Base-by-base conservation (phyloP, 768 basidiomycete genomes). In the Cystobasidium tubakii region DNA sequence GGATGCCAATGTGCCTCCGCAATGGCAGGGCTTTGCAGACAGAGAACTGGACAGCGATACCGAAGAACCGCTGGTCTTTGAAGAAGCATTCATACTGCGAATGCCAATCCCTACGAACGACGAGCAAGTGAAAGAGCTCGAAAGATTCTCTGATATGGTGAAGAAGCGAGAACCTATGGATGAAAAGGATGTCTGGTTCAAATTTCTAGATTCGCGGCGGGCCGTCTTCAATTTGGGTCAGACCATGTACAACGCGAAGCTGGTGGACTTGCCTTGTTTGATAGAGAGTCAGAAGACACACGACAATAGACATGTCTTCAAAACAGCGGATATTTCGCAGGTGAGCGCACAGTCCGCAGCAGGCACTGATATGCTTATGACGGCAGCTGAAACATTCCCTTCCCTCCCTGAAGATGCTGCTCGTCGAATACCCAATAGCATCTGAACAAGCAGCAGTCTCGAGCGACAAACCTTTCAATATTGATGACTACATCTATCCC, bases 281-380 rank as follows among this genome's bases (percentile, higher is more conserved):
- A 85, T 94, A 76, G 96, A 99, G 80, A 87, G 91, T 15, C 94
- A 98, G 81, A 97, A 97, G 84, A 92, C 95, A 1, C 82, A 95
- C 63, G 96, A 98, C 82, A 92, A 94, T 81, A 77, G 77, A 17
- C 92, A 96, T 79, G 89, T 96, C 87, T 96, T 98, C 85, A 99
- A 99, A 82, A 91, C 94, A 6, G 94, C 93, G 44, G 96, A 99
- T 80, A 95, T 99, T 82, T 95, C 91, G 83, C 94, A 96, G 87
- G 92, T 92, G 77, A 77, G 81, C 39, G 44, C 57, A 63, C 33
- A 3, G 7, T 71, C 36, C 72, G 7, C 50, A n/a, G 34, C n/a
- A n/a, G n/a, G n/a, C n/a, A n/a, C n/a, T n/a, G n/a, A n/a, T n/a
- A n/a, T n/a, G n/a, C n/a, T n/a, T n/a, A n/a, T n/a, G n/a, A 17